Evolutionary conservation across 208 protist species (phyloP), one percentile per base, ranked within the genome.

Genomic region (Acanthamoeba rhysodes): DNA sequence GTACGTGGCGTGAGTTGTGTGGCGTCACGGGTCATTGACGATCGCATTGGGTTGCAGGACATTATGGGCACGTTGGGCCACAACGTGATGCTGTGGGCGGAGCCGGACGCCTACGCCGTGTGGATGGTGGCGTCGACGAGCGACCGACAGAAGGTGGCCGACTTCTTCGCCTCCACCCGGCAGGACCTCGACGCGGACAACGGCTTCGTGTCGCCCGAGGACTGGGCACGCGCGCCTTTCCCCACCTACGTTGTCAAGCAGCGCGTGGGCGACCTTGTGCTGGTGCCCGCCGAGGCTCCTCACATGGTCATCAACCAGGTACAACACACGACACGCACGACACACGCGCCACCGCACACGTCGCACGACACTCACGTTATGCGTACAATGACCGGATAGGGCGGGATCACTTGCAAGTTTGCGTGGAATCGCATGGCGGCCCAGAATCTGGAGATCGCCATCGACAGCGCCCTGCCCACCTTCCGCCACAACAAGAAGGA

Each of bases 241-340:
- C 82, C 57, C 7, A 68, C 57, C 32, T 90, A 90, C 37, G 82
- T 90, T 1, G 57, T 90, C 12, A 90, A 90, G 29, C 82, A 90
- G 82, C 82, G 57, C 4, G 82, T 48, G 37, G 82, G 82, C 50
- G 82, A 90, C 82, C 82, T 90, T 29, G 82, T 90, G 16, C 82
- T 90, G 29, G 82, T 90, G 20, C 82, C 82, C 22, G 24, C 82
- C 32, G 82, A 90, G 53, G 82, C 82, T 0, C 53, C 82, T 7
- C 82, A 90, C 48, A 59, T 70, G 57, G 82, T 90, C 82, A 90
- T 90, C 82, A 90, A 90, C 34, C 82, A 66, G 82, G 82, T 90
- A 48, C 20, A 8, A 18, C 53, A 20, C 53, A 20, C 16, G 53
- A 1, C 1, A 4, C 12, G 50, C 50, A n/a, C n/a, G n/a, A n/a